Base-by-base conservation (phyloP, 1,139 yeast genomes). In the Sugiyamaella neomexicana region DNA sequence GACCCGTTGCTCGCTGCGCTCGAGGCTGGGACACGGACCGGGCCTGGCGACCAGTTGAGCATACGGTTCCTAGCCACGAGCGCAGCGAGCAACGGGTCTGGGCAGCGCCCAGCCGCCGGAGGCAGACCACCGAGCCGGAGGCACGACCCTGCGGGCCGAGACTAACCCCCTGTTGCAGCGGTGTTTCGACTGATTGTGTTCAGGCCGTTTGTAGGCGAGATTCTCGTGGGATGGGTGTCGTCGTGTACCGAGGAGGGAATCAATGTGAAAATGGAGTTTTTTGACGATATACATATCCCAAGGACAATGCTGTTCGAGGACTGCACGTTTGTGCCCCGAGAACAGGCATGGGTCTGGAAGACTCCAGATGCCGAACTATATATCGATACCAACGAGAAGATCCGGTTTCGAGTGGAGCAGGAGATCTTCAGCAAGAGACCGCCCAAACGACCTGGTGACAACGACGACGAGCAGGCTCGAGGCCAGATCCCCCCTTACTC, bases 291-390 rank as follows among this genome's bases (percentile, higher is more conserved):
- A 23, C 86, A 88, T 69, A 86, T 93, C 55, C 98, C 98, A 3
- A 84, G 84, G 62, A 77, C 82, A 54, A 78, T 86, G 72, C 72
- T 93, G 48, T 93, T 91, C 68, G 97, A 91, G 68, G 82, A 83
- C 50, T 83, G 95, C 67, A 77, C 75, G 58, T 93, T 80, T 58
- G 63, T 71, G 6, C 67, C 75, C 8, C 58, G 79, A 46, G 99
- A 95, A 62, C 88, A 85, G 65, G 97, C 97, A 2, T 93, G 99
- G 99, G 84, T 91, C 43, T 93, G 99, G 99, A 75, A 76, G 53
- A 68, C 73, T 36, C 75, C 75, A 31, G 93, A 85, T 1, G 89
- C 84, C 63, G 93, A 85, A 4, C 77, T 93, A 60, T 93, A 82
- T 66, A 78, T 93, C 52, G 99, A 95, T 76, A 77, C 89, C 36